Percentiles rank a stretch among this genome's conserved stretches.
phyloP scores from a whole-genome alignment of 768 basidiomycete genomes.

The Mycena rosella region DNA sequence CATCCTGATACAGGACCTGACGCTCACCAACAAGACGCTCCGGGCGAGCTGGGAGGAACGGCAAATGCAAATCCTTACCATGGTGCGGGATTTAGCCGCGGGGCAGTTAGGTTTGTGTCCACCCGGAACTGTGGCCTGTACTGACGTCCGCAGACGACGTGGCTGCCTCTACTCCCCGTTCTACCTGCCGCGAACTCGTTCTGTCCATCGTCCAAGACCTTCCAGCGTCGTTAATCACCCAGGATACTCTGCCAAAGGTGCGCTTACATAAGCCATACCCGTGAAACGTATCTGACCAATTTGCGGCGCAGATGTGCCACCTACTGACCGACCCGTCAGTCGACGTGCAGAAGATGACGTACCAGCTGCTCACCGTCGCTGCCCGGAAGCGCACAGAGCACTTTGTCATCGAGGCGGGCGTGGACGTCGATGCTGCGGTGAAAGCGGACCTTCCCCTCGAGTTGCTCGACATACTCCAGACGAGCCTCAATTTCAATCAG shows the following conservation, averaged over 20 bases:
- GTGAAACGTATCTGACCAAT: neutral
- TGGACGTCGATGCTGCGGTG: conserved; percentile 72
- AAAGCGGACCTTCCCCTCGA: conserved; percentile 74
- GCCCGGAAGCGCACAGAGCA: conserved; percentile 83
- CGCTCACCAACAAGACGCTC: conserved; percentile 78
- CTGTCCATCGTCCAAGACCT: conserved; percentile 77
- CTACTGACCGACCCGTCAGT: conserved; percentile 74
- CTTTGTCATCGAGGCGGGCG: conserved; percentile 88
- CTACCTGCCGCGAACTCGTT: conserved; percentile 75
- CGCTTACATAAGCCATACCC: conserved; percentile 26
- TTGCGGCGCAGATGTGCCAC: conserved; percentile 75
- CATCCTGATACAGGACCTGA: conserved; percentile 75
- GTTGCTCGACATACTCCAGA: conserved; percentile 73
- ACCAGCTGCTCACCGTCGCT: conserved; percentile 76
- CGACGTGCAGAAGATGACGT: conserved; percentile 83
- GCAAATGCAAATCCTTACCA: conserved; percentile 61
- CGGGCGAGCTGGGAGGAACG: conserved; percentile 77
- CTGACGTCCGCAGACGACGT: conserved; percentile 42
- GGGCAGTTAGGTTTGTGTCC: conserved; percentile 62
- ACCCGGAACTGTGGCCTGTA: conserved; percentile 4
- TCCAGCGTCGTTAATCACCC: conserved; percentile 71
- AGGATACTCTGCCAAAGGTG: conserved; percentile 75
- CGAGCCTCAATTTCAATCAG: conserved; percentile 56
- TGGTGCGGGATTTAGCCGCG: conserved; percentile 73
- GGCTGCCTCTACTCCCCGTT: conserved; percentile 66